Percentiles rank a stretch among this genome's conserved stretches.
Evolutionary conservation across 345 rosid species (phyloP).

Genomic region (Rhodamnia argentea): DNA sequence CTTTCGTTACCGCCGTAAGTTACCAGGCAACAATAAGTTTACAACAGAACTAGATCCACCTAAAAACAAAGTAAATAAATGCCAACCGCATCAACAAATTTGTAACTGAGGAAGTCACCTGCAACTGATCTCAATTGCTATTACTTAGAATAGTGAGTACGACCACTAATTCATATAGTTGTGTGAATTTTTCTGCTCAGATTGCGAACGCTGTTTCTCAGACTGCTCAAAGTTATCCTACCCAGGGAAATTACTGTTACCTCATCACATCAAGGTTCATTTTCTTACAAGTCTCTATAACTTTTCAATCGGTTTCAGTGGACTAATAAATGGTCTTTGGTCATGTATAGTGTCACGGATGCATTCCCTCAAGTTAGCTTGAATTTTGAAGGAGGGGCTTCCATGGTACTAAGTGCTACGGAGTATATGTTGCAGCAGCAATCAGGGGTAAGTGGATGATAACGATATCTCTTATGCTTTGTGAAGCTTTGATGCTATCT

Average conservation of each 20-base stretch:
- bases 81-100: neutral
- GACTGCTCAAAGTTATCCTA: conserved; percentile 40
- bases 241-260: conserved; percentile 62
- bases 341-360: conserved; percentile 37
- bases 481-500: neutral
- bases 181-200: conserved; percentile 26
- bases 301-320: neutral
- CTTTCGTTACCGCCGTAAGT: conserved; percentile 75
- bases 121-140: neutral
- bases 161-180: neutral
- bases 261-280: conserved; percentile 51
- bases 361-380: conserved; percentile 86
- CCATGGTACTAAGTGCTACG: conserved; percentile 60
- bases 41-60: neutral
- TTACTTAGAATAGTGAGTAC: neutral
- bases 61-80: neutral
- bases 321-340: neutral
- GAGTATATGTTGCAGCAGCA: conserved; percentile 83
- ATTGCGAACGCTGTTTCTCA: conserved; percentile 50
- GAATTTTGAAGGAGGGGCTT: conserved; percentile 83
- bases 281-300: conserved; percentile 1
- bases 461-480: neutral
- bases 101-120: neutral
- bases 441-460: conserved; percentile 25
- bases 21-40: neutral